Base-by-base conservation (phyloP, 805 yeast species). In the Suhomyces vadensis region DNA sequence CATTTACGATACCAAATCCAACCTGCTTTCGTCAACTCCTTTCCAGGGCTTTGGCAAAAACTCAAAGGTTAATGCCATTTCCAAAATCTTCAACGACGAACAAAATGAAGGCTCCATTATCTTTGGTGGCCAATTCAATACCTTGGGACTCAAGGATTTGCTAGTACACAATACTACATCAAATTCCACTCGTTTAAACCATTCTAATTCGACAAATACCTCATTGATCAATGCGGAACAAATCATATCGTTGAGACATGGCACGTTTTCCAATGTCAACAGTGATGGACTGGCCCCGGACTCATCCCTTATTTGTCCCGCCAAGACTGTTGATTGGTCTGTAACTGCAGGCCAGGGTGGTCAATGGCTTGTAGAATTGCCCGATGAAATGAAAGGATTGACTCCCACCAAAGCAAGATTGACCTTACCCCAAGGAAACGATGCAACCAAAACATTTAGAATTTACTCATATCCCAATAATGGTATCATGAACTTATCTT, bases 401-500 rank as follows among this genome's bases (percentile, higher is more conserved):
- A 61, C 67, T 4, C 95, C 97, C 1, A 77, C 92, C 0, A 85
- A 86, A 52, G 70, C 88, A 10, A 69, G 97, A 42, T 58, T 94
- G 3, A 86, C 79, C 60, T 82, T 87, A 49, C 80, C 92, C 0
- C 60, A 60, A 5, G 58, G 65, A 6, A 66, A 69, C 7, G 72
- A 75, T 41, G 80, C 83, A 10, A 75, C 82, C 5, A 73, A 82
- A 39, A 47, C 75, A 6, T 94, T 91, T 61, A 76, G 97, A 55
- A 69, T 94, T 5, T 68, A 85, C 31, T 82, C 96, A 0, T 66
- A 76, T 42, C 97, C 97, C 0, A 75, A 90, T 9, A 77, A 83
- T 52, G 88, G 97, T 51, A 92, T 92, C 49, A 87, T 94, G 96
- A 94, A 94, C 61, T 63, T 94, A 51, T 81, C 95, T 0, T 94